Conservation (phyloP, 2,329 filamentous ascomycete species). For the Penicillium italicum region DNA sequence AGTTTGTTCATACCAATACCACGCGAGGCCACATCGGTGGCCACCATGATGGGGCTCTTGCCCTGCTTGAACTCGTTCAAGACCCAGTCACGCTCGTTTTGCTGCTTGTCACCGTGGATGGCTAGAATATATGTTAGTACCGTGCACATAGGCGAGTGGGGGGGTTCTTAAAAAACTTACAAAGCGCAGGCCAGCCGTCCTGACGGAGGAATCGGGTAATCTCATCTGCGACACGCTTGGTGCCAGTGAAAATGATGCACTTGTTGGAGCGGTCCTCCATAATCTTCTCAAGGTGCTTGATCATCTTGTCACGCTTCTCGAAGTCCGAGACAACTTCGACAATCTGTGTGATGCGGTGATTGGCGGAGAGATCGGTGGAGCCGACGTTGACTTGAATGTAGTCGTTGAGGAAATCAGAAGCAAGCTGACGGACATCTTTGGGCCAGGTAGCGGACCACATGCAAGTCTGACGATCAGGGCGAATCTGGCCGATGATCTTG, state of each 20-base stretch:
- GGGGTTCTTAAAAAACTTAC: conserved; percentile 55
- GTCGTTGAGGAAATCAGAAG: conserved; percentile 84
- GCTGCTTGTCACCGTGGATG: conserved; percentile 98
- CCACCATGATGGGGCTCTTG: conserved; percentile 99
- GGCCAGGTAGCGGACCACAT: conserved; percentile 99
- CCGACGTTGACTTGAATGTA: conserved; percentile 99
- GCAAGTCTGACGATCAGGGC: conserved; percentile 96
- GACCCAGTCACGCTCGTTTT: conserved; percentile 99
- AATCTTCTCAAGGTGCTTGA: conserved; percentile 94
- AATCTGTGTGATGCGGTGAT: conserved; percentile 96
- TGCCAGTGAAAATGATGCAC: conserved; percentile 83
- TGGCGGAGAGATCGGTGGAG: conserved; percentile 91
- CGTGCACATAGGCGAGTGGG: neutral
- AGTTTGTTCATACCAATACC: conserved; percentile 97
- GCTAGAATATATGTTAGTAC: conserved; percentile 54
- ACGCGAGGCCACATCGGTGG: conserved; percentile 98
- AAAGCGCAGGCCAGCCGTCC: conserved; percentile 95
- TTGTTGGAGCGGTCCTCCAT: conserved; percentile 98
- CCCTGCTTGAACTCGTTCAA: conserved; percentile 99
- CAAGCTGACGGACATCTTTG: conserved; percentile 92
- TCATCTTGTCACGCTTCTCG: conserved; percentile 97
- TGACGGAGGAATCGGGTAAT: conserved; percentile 97
- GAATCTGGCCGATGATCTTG: conserved; percentile 97
- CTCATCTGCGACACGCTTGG: conserved; percentile 91
- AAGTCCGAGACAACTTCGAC: conserved; percentile 95